Conservation (phyloP, 1,139 yeast genomes). For the Kluyveromyces sp. region DNA sequence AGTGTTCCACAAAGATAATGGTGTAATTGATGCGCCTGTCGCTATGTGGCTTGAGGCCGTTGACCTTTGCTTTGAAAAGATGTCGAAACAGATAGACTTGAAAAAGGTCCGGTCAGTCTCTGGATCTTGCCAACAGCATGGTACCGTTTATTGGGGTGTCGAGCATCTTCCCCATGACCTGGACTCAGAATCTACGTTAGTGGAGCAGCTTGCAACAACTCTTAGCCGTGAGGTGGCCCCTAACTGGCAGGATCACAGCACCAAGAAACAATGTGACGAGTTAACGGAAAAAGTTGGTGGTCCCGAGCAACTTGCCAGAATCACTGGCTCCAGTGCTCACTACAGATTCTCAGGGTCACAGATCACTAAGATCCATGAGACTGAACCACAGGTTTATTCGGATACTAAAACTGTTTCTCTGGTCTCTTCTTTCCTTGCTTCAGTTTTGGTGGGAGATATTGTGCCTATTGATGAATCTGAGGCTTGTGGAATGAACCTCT, state of each 20-base stretch:
- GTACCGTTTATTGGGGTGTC: conserved; percentile 73
- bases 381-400: conserved; percentile 47
- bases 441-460: conserved; percentile 58
- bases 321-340: conserved; percentile 85
- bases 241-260: conserved; percentile 93
- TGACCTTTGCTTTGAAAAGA: conserved; percentile 52
- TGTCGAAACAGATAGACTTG: conserved; percentile 43
- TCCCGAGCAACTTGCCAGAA: conserved; percentile 51
- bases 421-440: conserved; percentile 73
- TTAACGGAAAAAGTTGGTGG: conserved; percentile 57
- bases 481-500: conserved; percentile 87
- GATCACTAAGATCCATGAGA: conserved; percentile 62
- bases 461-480: conserved; percentile 73
- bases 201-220: conserved; percentile 45
- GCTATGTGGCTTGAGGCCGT: conserved; percentile 85
- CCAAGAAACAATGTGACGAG: conserved; percentile 56
- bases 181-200: conserved; percentile 30
- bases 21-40: conserved; percentile 69
- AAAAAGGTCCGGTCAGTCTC: conserved; percentile 57
- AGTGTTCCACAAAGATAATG: conserved; percentile 48
- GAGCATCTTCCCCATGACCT: conserved; percentile 41
- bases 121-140: conserved; percentile 93
- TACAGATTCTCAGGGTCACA: conserved; percentile 88
- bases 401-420: conserved; percentile 59
- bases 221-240: conserved; percentile 67